Evolutionary conservation across 1,284 basidiomycete genomes (phyloP).

Genomic region (Peniophora sp.): DNA sequence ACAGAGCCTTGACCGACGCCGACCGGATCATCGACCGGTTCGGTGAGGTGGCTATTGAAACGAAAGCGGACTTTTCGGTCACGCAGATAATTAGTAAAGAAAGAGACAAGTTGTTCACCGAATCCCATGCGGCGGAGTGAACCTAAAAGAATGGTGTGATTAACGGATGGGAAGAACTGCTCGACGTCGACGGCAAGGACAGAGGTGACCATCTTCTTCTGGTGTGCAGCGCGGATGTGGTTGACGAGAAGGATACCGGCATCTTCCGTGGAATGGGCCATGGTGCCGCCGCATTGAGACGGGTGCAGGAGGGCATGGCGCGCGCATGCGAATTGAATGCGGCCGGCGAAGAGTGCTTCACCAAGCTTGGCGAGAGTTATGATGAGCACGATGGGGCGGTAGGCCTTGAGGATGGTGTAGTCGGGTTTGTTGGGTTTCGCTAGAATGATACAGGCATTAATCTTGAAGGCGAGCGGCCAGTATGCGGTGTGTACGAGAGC

Average conservation of each 20-base stretch:
- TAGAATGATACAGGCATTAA: slow-evolving; percentile 28
- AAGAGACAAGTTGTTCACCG: no score
- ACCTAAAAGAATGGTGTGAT: slow-evolving; percentile 20
- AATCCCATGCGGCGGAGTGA: no score
- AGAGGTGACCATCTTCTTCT: slow-evolving; percentile 19
- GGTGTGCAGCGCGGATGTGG: slow-evolving; percentile 26
- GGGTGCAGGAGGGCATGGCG: slow-evolving; percentile 14
- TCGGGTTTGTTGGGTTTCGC: slow-evolving; percentile 29
- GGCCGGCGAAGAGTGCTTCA: slow-evolving; percentile 17
- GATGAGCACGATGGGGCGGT: slow-evolving; percentile 31
- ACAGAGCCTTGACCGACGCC: no score
- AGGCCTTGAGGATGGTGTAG: slow-evolving; percentile 27
- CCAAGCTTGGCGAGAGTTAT: slow-evolving; percentile 27
- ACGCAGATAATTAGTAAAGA: no score
- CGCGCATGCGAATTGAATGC: slow-evolving; percentile 16
- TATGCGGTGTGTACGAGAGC: no score
- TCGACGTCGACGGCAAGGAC: slow-evolving; percentile 31
- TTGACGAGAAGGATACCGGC: slow-evolving; percentile 24
- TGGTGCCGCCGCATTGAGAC: slow-evolving; percentile 26
- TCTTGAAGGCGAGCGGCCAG: no score
- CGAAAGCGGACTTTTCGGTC: no score
- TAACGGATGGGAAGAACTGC: slow-evolving; percentile 28
- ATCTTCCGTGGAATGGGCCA: slow-evolving; percentile 28
- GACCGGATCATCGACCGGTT: no score
- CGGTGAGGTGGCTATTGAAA: no score